Conservation (phyloP, 2,329 filamentous ascomycete genomes). For the Elsinoe arachidis region DNA sequence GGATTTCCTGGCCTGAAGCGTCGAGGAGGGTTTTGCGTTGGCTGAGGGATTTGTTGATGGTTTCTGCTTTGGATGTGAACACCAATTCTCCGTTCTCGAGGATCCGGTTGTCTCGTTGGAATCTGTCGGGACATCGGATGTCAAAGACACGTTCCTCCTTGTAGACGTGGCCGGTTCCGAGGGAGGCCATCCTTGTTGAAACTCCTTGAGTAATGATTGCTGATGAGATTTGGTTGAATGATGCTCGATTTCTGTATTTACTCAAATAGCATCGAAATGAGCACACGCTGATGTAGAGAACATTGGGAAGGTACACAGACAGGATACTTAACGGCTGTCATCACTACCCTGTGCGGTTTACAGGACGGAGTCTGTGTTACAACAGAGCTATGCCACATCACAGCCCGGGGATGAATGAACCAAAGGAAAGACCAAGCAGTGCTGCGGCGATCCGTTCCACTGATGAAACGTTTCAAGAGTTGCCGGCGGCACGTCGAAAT, state of each 20-base stretch:
- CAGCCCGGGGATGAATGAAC: background rate
- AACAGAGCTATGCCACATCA: background rate
- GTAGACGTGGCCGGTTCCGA: background rate
- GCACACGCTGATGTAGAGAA: too few relatives aligned
- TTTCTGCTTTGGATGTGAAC: background rate
- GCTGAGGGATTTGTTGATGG: background rate
- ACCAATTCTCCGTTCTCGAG: background rate
- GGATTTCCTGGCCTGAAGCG: background rate
- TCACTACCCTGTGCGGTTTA: too few relatives aligned
- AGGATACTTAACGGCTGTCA: too few relatives aligned
- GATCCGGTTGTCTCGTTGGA: background rate
- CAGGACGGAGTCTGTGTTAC: too few relatives aligned
- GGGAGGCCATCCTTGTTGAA: background rate
- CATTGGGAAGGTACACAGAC: too few relatives aligned
- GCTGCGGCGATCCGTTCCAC: background rate
- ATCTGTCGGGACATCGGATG: background rate
- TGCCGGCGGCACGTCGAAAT: background rate
- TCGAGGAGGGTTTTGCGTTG: background rate
- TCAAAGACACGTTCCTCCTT: background rate
- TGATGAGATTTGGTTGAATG: too few relatives aligned
- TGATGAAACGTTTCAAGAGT: background rate
- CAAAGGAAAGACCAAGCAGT: too few relatives aligned
- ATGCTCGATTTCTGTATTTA: too few relatives aligned
- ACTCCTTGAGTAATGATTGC: too few relatives aligned
- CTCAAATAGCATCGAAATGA: too few relatives aligned